Conservation (phyloP, 1,139 yeast genomes). For the Zygoascus hellenicus region DNA sequence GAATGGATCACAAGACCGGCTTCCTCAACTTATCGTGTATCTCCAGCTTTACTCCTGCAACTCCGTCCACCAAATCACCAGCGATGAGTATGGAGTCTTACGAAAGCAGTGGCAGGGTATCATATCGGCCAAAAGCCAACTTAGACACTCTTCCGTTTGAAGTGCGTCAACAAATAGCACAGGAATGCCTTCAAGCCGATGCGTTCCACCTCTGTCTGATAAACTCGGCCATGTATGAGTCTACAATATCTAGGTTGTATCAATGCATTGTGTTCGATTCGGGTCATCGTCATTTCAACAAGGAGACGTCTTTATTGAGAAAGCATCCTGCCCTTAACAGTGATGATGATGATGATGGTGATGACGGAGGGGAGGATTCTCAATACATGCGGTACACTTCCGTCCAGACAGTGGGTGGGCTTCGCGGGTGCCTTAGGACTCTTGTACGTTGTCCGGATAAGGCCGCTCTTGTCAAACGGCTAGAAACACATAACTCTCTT, state of each 20-base stretch:
- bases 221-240: constrained; percentile 17
- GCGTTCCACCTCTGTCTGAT: constrained; percentile 24
- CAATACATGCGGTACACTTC: constrained; percentile 16
- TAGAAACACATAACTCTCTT: constrained; percentile 22
- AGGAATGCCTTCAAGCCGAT: constrained; percentile 23
- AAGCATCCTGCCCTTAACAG: neutral
- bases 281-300: constrained; percentile 22
- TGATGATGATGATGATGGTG: neutral
- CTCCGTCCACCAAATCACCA: neutral
- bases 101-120: neutral
- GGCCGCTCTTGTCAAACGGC: constrained; percentile 18
- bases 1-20: no score
- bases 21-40: no score
- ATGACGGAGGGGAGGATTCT: neutral
- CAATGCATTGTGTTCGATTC: constrained; percentile 25
- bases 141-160: constrained; percentile 36
- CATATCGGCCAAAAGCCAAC: no score
- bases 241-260: constrained; percentile 20
- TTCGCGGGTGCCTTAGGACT: constrained; percentile 22
- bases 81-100: neutral
- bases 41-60: no score
- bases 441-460: constrained; percentile 11
- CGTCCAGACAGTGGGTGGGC: constrained; percentile 26
- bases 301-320: constrained; percentile 12
- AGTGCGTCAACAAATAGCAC: constrained; percentile 20